A percentile compares a stretch with the other conserved stretches of the same genome.
Conservation (phyloP, 108 stramenopile species). For the Chaetoceros muelleri region DNA sequence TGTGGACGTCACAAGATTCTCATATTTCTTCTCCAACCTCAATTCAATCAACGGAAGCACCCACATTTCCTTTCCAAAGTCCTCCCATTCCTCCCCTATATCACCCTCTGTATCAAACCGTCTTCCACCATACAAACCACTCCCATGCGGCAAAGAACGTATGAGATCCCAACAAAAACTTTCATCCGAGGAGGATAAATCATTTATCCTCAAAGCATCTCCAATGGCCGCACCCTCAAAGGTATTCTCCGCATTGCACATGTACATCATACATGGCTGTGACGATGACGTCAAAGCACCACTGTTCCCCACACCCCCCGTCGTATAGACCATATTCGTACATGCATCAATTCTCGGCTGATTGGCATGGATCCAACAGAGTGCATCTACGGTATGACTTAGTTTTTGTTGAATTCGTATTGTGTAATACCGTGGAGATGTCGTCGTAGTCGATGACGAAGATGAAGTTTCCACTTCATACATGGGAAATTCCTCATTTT, state of each 20-base stretch:
- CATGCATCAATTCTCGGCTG: conserved; percentile 4
- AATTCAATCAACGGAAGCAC: conserved; percentile 62
- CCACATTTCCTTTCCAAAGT: conserved; percentile 59
- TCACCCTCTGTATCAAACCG: conserved; percentile 41
- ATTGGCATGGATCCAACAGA: conserved; percentile 65
- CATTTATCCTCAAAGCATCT: conserved; percentile 10
- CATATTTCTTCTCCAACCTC: conserved; percentile 17
- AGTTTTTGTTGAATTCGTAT: conserved; percentile 43
- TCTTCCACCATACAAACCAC: conserved; percentile 55
- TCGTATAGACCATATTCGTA: neutral
- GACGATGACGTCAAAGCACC: neutral
- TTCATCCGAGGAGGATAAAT: conserved; percentile 9
- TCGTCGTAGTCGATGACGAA: too few species aligned
- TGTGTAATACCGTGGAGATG: neutral
- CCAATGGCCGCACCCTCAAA: conserved; percentile 54
- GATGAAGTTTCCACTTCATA: too few species aligned
- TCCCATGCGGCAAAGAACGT: conserved; percentile 21
- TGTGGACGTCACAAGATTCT: neutral
- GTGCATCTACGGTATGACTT: conserved; percentile 42
- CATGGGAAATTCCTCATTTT: too few species aligned
- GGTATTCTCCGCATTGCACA: conserved; percentile 42
- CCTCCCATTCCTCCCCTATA: conserved; percentile 50
- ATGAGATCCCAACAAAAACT: conserved; percentile 18
- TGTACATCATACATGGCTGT: conserved; percentile 32
- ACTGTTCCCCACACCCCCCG: neutral